Conservation (phyloP, 2,329 filamentous ascomycete species). For the Fonsecaea nubica region DNA sequence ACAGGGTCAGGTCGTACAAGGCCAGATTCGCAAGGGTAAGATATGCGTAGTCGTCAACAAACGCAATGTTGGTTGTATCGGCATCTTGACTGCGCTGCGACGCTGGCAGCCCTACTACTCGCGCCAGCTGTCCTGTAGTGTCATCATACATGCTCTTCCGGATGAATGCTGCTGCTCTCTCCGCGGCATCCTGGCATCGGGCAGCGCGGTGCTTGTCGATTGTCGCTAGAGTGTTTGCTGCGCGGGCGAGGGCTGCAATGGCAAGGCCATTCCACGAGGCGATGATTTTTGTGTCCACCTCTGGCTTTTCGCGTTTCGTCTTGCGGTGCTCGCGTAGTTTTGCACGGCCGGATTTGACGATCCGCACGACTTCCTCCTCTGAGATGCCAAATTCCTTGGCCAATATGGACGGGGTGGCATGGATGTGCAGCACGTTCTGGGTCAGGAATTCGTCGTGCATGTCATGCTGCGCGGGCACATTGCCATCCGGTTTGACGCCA, state of each 20-base stretch:
- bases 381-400: slow-evolving; percentile 76
- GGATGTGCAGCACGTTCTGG: slow-evolving; percentile 83
- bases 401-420: slow-evolving; percentile 70
- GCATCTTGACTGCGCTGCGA: slow-evolving; percentile 6
- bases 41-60: slow-evolving; percentile 95
- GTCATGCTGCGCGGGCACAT: slow-evolving; percentile 81
- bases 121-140: slow-evolving; percentile 67
- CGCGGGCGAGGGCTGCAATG: slow-evolving; percentile 79
- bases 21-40: slow-evolving; percentile 81
- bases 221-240: slow-evolving; percentile 69
- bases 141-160: slow-evolving; percentile 74
- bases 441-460: slow-evolving; percentile 93
- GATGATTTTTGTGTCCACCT: slow-evolving; percentile 86
- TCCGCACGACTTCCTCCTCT: slow-evolving; percentile 70
- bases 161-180: slow-evolving; percentile 74
- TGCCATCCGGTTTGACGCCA: slow-evolving; percentile 82
- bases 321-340: slow-evolving; percentile 76
- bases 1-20: slow-evolving; percentile 81
- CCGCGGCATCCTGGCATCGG: slow-evolving; percentile 70
- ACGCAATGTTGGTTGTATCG: slow-evolving; percentile 67
- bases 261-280: slow-evolving; percentile 88
- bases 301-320: slow-evolving; percentile 75
- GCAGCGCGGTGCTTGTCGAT: slow-evolving; percentile 64
- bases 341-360: slow-evolving; percentile 69
- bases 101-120: slow-evolving; percentile 45